phyloP scores from a whole-genome alignment of 768 basidiomycete species.

The Heimioporus sp. region DNA sequence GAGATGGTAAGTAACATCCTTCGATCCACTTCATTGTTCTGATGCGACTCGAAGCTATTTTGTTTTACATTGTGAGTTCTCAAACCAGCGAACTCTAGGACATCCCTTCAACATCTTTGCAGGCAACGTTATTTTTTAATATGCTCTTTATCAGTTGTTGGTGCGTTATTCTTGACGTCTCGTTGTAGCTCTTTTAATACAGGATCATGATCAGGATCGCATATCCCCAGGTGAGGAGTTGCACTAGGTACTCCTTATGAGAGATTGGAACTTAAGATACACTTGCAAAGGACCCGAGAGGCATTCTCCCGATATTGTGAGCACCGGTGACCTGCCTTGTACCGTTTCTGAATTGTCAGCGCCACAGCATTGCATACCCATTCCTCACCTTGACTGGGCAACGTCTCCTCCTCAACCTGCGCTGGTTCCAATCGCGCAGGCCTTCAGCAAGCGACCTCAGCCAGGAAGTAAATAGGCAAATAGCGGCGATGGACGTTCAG shows the following conservation, averaged over 20 bases:
- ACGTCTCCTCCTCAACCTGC: too few species aligned
- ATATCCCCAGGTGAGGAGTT: too few species aligned
- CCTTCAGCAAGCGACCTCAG: background rate
- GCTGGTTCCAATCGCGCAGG: background rate
- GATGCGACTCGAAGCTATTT: background rate
- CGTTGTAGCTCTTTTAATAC: background rate
- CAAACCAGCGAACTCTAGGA: too few species aligned
- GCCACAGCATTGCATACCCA: too few species aligned
- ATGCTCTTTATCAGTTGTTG: background rate
- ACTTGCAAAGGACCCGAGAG: background rate
- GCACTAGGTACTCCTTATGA: too few species aligned
- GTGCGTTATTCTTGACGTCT: background rate
- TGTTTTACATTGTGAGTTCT: conserved; percentile 1
- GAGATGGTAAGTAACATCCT: conserved; percentile 10
- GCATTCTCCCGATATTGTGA: background rate
- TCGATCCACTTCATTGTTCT: background rate
- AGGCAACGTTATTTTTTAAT: background rate
- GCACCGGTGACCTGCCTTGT: too few species aligned
- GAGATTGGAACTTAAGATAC: too few species aligned
- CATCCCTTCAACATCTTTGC: background rate
- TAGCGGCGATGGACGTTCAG: background rate
- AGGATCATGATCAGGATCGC: background rate
- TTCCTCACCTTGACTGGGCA: too few species aligned
- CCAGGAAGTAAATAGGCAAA: conserved; percentile 1
- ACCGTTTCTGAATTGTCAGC: too few species aligned